Evolutionary conservation across 306 rosid genomes (phyloP).

Genomic region (Oemleria cerasiformis): DNA sequence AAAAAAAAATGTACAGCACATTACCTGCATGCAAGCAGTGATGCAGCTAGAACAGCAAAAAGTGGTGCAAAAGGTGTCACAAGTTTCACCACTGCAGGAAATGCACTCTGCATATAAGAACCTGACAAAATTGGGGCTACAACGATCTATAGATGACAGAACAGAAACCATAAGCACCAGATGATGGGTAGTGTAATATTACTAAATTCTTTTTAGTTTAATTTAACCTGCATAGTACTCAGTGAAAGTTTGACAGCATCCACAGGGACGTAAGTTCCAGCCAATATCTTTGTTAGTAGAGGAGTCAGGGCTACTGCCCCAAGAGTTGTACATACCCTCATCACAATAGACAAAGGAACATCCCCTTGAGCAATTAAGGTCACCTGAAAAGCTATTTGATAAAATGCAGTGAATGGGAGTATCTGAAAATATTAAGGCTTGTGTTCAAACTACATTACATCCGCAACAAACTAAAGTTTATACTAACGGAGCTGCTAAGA

Average conservation of each 20-base stretch:
- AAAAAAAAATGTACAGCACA: background rate
- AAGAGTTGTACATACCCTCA: constrained; percentile 47
- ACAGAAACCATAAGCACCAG: background rate
- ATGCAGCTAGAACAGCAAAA: constrained; percentile 40
- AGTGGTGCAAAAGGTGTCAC: constrained; percentile 39
- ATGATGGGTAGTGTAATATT: constrained; percentile 1
- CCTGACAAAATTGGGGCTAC: constrained; percentile 42
- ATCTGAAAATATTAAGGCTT: background rate
- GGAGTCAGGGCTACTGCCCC: constrained; percentile 45
- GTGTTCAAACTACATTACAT: background rate
- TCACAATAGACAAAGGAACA: constrained; percentile 45
- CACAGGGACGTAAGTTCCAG: constrained; percentile 37
- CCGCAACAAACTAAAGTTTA: background rate
- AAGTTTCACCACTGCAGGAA: constrained; percentile 32
- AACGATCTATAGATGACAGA: constrained; percentile 34
- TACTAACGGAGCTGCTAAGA: background rate
- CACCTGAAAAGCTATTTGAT: constrained; percentile 40
- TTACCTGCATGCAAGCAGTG: constrained; percentile 49
- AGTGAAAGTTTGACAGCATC: constrained; percentile 41
- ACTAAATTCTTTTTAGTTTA: background rate
- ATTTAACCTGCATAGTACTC: constrained; percentile 43
- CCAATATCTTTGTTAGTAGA: constrained; percentile 34
- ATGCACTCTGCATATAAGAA: constrained; percentile 32
- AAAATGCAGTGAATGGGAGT: constrained; percentile 14
- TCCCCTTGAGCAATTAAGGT: constrained; percentile 48